Evolutionary conservation across 2,329 filamentous ascomycete species (phyloP), one percentile per base, ranked within the genome.

Genomic region (Xylaria polymorpha): DNA sequence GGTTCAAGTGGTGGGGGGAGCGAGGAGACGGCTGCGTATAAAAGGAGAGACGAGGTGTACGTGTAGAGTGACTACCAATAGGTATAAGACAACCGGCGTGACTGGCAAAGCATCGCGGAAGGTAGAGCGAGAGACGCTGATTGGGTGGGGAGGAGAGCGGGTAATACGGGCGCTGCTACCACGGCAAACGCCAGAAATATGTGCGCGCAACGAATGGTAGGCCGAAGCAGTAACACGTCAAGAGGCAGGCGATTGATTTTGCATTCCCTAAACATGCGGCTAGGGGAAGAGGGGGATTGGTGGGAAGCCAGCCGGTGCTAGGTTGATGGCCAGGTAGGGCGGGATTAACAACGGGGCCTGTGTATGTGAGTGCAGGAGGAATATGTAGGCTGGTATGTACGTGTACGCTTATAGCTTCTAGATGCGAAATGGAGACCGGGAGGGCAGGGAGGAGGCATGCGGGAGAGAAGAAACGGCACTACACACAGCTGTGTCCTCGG

Each of bases 1-100:
- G 82, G 76, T 76, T 78, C 79, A 83, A 77, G 81, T 79, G 79
- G 80, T 80, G 79, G 79, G 77, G 73, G 75, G 78, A 80, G 58
- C 41, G 67, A 67, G 57, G 70, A 64, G 62, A 76, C 68, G 66
- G 67, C 69, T 67, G 70, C 72, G 73, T 76, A 78, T 78, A 75
- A 78, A 78, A 77, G 69, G 73, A 68, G 61, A 72, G 67, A 29
- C 43, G 62, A 64, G 64, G 65, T 71, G 69, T 73, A 68, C 50
- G 63, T 71, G 71, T 64, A 71, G 56, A 68, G 69, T 69, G 63
- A 64, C 69, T 66, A 56, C 55, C 60, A 64, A 60, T 64, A 62
- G 67, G 66, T 71, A 74, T 75, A 74, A 74, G 74, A 70, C 59
- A 74, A 67, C 68, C 64, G 73, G 75, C 70, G 74, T 74, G 73